Evolutionary conservation across 2,329 filamentous ascomycete genomes (phyloP), one percentile per base, ranked within the genome.

Genomic region (Fusarium denticulatum): DNA sequence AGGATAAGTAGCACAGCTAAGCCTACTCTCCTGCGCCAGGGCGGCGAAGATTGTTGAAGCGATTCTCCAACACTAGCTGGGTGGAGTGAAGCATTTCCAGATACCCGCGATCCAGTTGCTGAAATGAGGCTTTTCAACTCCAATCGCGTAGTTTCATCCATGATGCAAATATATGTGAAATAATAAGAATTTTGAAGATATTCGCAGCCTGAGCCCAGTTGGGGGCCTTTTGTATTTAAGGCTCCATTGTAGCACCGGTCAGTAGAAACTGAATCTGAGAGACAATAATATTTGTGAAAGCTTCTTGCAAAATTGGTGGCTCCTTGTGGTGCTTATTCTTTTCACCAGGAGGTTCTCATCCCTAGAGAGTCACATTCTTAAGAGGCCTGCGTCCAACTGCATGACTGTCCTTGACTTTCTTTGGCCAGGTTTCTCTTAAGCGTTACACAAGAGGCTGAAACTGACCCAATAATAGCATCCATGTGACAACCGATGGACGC

Each of bases 21-120:
- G 0, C 60, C 42, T 0, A 63, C 60, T 26, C 42, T 63, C 20
- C 3, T 9, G 2, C 10, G 1, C 52, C 60, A 62, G 0, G 32
- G 18, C 18, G 52, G 52, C 0, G 52, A 47, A 59, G 60, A n/a
- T 2, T 13, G 13, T 1, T 5, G 28, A 11, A 61, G 59, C 2
- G 59, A 2, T 2, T 30, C 16, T 40, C 24, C 20, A 4, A 8
- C 5, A 11, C 20, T 7, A 15, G 26, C 4, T 4, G 32, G 11
- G 1, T 14, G n/a, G 8, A 18, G 2, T 4, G 55, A 28, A 26
- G 34, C 10, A 13, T 28, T 28, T 28, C 26, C 30, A 34, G 24
- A 15, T 30, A 3, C 15, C 1, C 3, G 47, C 3, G 49, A 36
- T 2, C n/a, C 14, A 26, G 32, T 13, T 7, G 13, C 0, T 37